Base-by-base conservation (phyloP, 1,284 basidiomycete genomes). In the Sporisorium iseilematis-ciliati region DNA sequence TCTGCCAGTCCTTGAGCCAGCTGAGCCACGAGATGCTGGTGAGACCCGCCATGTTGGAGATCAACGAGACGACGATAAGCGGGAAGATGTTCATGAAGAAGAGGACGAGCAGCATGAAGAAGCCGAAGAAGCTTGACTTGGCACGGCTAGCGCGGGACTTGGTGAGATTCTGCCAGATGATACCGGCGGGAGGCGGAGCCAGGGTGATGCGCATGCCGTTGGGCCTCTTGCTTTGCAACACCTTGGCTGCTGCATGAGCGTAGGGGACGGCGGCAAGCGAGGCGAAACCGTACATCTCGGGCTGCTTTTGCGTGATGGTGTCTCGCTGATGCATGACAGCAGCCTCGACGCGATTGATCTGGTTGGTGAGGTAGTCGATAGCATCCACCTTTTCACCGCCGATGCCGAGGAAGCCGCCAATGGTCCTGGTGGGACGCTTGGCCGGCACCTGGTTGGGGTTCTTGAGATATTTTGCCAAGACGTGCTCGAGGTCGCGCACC, bases 401-500 rank as follows among this genome's bases (percentile, higher is more conserved):
- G 41, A 53, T 56, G 11, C 93, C 91, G 77, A 91, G 85, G 73
- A 89, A 90, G 4, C 90, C 92, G 18, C 93, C 93, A 20, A 92
- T 85, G 20, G 88, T 88, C 60, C 92, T 89, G 2, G 88, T 92
- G 0, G 94, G 94, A 26, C 94, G 88, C 68, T 91, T 91, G 71
- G 90, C 88, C 25, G 88, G 91, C 42, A 93, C 87, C 78, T 89
- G 90, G 8, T 92, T 92, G 20, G 89, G 90, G 80, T 93, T 92
- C 68, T 87, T 86, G 64, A 96, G 89, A 84, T 95, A 95, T 74
- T 90, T 90, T 50, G 95, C 93, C 16, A 97, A 88, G 31, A 92
- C 88, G 46, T 89, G 87, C 83, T 97, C 95, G 43, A 97, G 89
- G 68, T 94, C 91, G 51, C 91, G 88, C 16, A 97, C 94, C 14